phyloP scores from a whole-genome alignment of 2,329 filamentous ascomycete genomes.

The Colletotrichum spaethianum region DNA sequence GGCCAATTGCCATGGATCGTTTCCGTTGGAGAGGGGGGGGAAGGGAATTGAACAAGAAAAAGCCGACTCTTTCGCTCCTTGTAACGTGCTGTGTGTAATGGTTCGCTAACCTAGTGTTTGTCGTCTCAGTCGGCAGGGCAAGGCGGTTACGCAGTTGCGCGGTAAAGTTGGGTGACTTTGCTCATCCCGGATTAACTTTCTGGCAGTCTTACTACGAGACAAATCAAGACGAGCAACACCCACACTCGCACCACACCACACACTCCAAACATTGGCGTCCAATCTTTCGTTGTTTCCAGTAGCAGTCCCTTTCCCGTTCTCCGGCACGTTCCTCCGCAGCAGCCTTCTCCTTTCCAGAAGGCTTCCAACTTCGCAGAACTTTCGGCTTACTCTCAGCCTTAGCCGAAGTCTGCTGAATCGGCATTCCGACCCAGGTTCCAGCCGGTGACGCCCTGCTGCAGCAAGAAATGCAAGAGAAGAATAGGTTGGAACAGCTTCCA shows the following conservation, averaged over 20 bases:
- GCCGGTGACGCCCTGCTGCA: not conserved
- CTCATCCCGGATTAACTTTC: not conserved
- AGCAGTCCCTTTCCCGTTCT: not conserved
- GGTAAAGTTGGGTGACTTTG: not conserved
- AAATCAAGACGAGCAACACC: not conserved
- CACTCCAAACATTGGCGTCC: conserved; percentile 13
- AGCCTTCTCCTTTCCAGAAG: not conserved
- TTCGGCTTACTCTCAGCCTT: conserved; percentile 2
- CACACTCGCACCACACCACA: not conserved
- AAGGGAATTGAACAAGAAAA: not conserved
- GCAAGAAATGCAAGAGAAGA: conserved; percentile 1
- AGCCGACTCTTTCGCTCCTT: not conserved
- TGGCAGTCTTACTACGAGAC: not conserved
- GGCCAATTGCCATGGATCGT: not conserved
- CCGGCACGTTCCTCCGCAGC: not conserved
- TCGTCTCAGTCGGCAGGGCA: not conserved
- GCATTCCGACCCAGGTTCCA: not conserved
- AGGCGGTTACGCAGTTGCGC: not conserved
- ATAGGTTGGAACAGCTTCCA: conserved; percentile 11
- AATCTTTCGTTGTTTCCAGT: not conserved
- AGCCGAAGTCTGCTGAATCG: not conserved
- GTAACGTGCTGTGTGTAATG: not conserved
- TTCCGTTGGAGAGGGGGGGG: conserved; percentile 4
- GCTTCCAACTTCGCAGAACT: not conserved
- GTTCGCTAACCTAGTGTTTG: not conserved